Percentiles rank a stretch among this genome's conserved stretches.
These are phyloP conservation scores for Penicillium goetzii DNA, from an alignment of 495 filamentous ascomycete genomes.

Conservation along the genomic window DNA sequence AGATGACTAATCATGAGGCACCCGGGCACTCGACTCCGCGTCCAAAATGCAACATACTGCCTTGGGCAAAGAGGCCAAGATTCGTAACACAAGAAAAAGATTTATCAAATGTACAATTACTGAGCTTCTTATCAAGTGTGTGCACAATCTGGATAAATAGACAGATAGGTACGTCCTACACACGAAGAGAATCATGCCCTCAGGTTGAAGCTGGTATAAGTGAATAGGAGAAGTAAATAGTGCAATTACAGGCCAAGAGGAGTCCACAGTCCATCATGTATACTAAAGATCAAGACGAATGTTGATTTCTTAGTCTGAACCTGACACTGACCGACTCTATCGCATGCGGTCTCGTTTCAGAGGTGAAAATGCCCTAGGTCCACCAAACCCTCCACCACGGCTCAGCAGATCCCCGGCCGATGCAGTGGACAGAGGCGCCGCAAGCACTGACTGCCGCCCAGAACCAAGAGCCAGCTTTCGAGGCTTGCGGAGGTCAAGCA, in stretches of 20 bases:
- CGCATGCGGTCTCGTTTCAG: slow-evolving; percentile 77
- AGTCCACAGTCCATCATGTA: background rate
- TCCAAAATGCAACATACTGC: too few species aligned
- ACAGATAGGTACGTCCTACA: too few species aligned
- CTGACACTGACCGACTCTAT: background rate
- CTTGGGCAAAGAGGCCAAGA: too few species aligned
- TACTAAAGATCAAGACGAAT: background rate
- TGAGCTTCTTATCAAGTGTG: too few species aligned
- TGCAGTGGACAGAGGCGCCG: slow-evolving; percentile 25
- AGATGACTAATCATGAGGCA: too few species aligned
- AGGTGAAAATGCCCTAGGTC: slow-evolving; percentile 68
- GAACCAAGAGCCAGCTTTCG: slow-evolving; percentile 35
- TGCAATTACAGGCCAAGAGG: background rate
- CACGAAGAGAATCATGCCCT: background rate
- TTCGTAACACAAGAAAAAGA: too few species aligned
- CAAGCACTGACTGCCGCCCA: slow-evolving; percentile 25
- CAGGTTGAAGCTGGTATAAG: background rate
- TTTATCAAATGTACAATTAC: too few species aligned
- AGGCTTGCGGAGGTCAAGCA: slow-evolving; percentile 35
- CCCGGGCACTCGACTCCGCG: too few species aligned
- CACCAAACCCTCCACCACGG: slow-evolving; percentile 32
- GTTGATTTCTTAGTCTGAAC: background rate
- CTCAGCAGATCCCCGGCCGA: slow-evolving; percentile 19
- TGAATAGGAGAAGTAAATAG: background rate
- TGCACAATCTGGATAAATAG: too few species aligned